These are phyloP conservation scores for Amoeboaphelidium occidentale DNA, from an alignment of 371 early-diverging fungal genomes.

Conservation along the genomic window DNA sequence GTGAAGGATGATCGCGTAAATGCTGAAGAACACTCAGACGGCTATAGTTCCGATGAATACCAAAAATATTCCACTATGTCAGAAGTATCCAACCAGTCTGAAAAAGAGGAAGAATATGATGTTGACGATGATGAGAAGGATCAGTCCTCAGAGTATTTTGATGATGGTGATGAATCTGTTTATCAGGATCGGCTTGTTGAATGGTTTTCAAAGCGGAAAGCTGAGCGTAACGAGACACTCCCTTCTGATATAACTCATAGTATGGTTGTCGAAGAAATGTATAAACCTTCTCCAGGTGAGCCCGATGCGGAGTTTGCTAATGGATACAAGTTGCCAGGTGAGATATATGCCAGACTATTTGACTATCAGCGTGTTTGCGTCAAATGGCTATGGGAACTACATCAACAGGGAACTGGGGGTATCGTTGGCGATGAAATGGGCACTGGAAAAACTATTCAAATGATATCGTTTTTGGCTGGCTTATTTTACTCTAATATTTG, in stretches of 20 bases:
- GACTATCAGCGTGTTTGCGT: conserved; percentile 79
- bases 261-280: conserved; percentile 20
- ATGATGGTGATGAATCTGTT: conserved; percentile 2
- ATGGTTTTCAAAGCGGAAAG: conserved; percentile 3
- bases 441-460: conserved; percentile 89
- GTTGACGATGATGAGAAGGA: conserved; percentile 4
- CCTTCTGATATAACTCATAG: neutral
- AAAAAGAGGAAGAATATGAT: conserved; percentile 1
- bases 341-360: conserved; percentile 57
- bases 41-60: conserved; percentile 7
- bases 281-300: conserved; percentile 25
- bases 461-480: conserved; percentile 51
- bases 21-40: neutral
- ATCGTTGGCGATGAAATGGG: conserved; percentile 98
- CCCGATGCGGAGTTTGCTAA: conserved; percentile 30
- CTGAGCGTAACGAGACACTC: conserved; percentile 4
- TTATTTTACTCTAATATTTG: conserved; percentile 29
- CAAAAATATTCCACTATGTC: conserved; percentile 2
- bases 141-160: conserved; percentile 1
- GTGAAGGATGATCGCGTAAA: conserved; percentile 4
- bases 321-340: conserved; percentile 46
- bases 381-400: conserved; percentile 79
- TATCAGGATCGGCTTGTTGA: neutral
- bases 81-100: neutral
- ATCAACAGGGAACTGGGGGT: conserved; percentile 68